phyloP scores from a whole-genome alignment of 169 alveolate species.

The Eimeria sp. region DNA sequence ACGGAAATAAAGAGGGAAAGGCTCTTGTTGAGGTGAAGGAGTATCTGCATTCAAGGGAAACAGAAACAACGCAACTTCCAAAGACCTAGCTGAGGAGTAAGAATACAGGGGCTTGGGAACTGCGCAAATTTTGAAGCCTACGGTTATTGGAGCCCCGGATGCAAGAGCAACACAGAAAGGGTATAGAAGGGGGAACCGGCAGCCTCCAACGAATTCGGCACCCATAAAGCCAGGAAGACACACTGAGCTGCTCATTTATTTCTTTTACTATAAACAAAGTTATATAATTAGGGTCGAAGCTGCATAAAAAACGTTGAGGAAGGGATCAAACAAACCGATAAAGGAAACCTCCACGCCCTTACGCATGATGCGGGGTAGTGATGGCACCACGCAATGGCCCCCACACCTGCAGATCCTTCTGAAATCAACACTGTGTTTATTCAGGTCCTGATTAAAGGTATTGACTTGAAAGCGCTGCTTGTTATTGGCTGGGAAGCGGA shows the following conservation, averaged over 20 bases:
- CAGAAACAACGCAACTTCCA: no score
- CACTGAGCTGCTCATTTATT: neutral
- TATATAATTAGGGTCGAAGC: neutral
- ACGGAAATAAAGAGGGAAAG: neutral
- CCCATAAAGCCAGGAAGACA: neutral
- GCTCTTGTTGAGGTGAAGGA: neutral
- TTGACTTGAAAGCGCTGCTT: neutral
- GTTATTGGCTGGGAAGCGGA: neutral
- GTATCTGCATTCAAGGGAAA: no score
- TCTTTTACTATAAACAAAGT: neutral
- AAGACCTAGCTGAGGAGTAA: neutral
- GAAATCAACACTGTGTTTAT: neutral
- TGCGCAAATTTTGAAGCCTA: neutral
- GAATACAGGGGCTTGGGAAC: neutral
- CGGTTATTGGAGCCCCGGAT: neutral
- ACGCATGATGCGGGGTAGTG: neutral
- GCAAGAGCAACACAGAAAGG: neutral
- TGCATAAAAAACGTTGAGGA: neutral
- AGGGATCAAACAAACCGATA: neutral
- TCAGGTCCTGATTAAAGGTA: neutral
- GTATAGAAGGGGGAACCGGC: neutral
- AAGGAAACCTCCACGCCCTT: neutral
- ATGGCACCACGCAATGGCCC: neutral
- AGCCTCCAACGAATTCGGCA: neutral
- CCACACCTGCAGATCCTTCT: neutral